Base-by-base conservation (phyloP, 129 eudicot genomes). In the Helianthus tuberosus region DNA sequence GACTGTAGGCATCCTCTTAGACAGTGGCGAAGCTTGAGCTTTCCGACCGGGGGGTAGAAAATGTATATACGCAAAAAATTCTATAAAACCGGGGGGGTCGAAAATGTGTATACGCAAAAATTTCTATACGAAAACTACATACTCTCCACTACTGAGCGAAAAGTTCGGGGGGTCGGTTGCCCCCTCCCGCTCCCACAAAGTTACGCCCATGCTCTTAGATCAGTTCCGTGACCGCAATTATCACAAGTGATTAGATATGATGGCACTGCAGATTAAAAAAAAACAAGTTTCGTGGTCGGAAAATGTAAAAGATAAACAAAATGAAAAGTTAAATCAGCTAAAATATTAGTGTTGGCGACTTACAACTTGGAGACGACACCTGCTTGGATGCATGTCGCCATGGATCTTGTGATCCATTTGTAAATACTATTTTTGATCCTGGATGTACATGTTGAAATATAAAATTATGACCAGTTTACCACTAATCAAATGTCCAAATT, bases 321-420 rank as follows among this genome's bases (percentile, higher is more conserved):
- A 16, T 35, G 3, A 20, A 32, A n/a, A 15, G 48, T 47, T 75
- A 38, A 52, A 58, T 50, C 29, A 43, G 50, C 53, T 60, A 6
- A 68, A 35, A 53, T 62, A 17, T 46, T 20, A 49, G 2, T 41
- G 64, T 71, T 23, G 14, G 41, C 39, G 66, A 84, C 96, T 86
- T 80, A 88, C 97, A 79, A 61, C 78, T 86, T 65, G 90, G 85
- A 61, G 99, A 91, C 60, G 99, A 88, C 11, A 78, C 85, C 82
- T 94, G 97, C 70, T 94, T 94, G 68, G 99, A 94, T 78, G 99
- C 99, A 86, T 77, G 99, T 47, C 96, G 90, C 97, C 99, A 94
- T 3, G 99, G 99, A 83, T 94, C 99, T 86, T 94, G 99, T 76
- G 99, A 94, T 80, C 99, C 99, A 82, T 94, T 94, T 17, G 99